Base-by-base conservation (phyloP, 129 eudicot species). In the Heracleum sosnowskyi region DNA sequence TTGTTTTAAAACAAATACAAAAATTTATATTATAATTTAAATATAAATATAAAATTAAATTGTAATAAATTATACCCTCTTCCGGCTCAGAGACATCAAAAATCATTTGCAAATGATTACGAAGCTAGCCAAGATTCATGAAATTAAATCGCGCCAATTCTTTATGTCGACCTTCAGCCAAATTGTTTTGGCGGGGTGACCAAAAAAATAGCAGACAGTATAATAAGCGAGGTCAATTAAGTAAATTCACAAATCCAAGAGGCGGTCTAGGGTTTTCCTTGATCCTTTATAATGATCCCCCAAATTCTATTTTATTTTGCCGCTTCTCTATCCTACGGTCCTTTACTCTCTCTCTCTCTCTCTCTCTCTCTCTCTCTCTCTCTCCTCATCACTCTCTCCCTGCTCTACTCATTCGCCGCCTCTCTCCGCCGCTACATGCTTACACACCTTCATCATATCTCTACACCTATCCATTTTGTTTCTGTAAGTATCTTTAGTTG, bases 261-360 rank as follows among this genome's bases (percentile, higher is more conserved):
- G 49, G 12, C 60, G 60, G 37, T n/a, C 77, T 74, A 74, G 77
- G 77, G 77, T 74, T 74, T 74, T 74, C 60, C 60, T 74, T 4
- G 49, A 16, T 74, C 76, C 36, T 11, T 42, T 73, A 73, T 73
- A 18, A n/a, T 36, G 22, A 39, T 2, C 26, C 29, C 34, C 29
- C 2, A 18, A 24, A 55, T 55, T 60, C 0, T 40, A 2, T 44
- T 74, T 41, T 15, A 66, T 74, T 74, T 74, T 74, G 77, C 77
- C 77, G 39, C 77, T 74, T 44, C 76, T 69, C 1, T 20, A 35
- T 35, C 45, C 77, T 44, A 44, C 49, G 34, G 77, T 74, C 60
- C 57, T 33, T 74, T 44, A 11, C 46, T 42, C 9, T 11, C 15
- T 39, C 51, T 24, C 12, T 33, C 73, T 63, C 73, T 10, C 37